A percentile compares a stretch with the other conserved stretches of the same genome.
phyloP scores from a whole-genome alignment of 768 basidiomycete genomes.

The Psilocybe cubensis region DNA sequence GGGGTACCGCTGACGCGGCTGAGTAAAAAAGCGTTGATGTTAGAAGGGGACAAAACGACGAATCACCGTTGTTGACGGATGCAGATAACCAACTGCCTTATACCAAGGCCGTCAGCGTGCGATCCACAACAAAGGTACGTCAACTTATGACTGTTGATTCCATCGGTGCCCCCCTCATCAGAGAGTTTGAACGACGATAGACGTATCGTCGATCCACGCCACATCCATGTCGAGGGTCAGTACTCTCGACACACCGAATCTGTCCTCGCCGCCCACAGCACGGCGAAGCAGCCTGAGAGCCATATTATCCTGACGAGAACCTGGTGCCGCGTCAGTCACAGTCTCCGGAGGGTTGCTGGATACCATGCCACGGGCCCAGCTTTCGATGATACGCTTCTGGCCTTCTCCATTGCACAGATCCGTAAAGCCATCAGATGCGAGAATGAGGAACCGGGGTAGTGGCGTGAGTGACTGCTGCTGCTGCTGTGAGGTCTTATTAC shows the following conservation, averaged over 20 bases:
- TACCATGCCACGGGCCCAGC: constrained; percentile 54
- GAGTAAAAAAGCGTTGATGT: neutral
- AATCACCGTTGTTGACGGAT: constrained; percentile 2
- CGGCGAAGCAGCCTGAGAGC: constrained; percentile 61
- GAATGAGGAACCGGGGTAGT: constrained; percentile 55
- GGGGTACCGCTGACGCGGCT: neutral
- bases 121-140: neutral
- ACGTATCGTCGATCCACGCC: constrained; percentile 72
- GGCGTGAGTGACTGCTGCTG: constrained; percentile 10
- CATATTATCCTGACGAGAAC: constrained; percentile 44
- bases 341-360: constrained; percentile 25
- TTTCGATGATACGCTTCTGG: constrained; percentile 48
- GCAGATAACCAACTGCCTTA: neutral
- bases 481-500: constrained; percentile 9
- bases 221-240: constrained; percentile 67
- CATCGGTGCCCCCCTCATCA: constrained; percentile 34
- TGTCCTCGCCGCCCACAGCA: constrained; percentile 60
- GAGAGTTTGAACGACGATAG: constrained; percentile 64
- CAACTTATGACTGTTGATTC: neutral
- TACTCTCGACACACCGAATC: constrained; percentile 54
- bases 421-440: constrained; percentile 70
- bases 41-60: neutral
- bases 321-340: constrained; percentile 24
- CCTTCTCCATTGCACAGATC: constrained; percentile 57
- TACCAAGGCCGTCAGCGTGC: neutral